Percentiles rank a stretch among this genome's conserved stretches.
Evolutionary conservation across 768 basidiomycete species (phyloP).

Genomic region (Podaxis carcinomalis): DNA sequence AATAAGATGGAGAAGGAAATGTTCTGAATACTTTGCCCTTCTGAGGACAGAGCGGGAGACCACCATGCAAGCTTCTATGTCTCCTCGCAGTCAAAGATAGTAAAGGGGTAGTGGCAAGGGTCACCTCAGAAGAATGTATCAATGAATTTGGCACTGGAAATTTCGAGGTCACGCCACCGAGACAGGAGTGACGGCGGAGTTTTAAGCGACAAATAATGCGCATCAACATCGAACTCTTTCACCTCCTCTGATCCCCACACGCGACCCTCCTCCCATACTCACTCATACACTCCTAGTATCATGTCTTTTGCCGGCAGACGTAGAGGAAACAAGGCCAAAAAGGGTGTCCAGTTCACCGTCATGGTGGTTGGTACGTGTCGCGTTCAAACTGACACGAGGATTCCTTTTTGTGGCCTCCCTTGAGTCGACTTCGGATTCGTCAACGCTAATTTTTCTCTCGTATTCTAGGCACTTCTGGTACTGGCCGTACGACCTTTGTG

Average conservation of each 20-base stretch:
- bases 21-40: background rate
- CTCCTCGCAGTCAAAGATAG: constrained; percentile 4
- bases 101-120: background rate
- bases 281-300: constrained; percentile 20
- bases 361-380: constrained; percentile 89
- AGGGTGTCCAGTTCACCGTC: constrained; percentile 96
- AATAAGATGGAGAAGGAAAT: background rate
- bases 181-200: constrained; percentile 28
- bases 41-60: constrained; percentile 3
- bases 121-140: background rate
- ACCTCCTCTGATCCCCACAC: constrained; percentile 18
- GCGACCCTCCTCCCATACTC: constrained; percentile 18
- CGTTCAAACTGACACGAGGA: background rate
- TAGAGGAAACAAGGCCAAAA: constrained; percentile 94
- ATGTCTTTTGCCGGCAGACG: constrained; percentile 88
- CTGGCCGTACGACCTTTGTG: constrained; percentile 96
- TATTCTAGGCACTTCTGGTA: constrained; percentile 86
- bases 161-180: constrained; percentile 26
- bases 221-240: constrained; percentile 28
- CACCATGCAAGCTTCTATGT: background rate
- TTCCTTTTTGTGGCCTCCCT: constrained; percentile 10
- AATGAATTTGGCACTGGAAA: constrained; percentile 9
- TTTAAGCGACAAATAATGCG: constrained; percentile 26
- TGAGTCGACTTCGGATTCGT: constrained; percentile 12
- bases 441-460: constrained; percentile 17